A percentile compares a stretch with the other conserved stretches of the same genome.
These are phyloP conservation scores for Spergularia bocconei DNA, from an alignment of 148 eudicot genomes.

Conservation along the genomic window DNA sequence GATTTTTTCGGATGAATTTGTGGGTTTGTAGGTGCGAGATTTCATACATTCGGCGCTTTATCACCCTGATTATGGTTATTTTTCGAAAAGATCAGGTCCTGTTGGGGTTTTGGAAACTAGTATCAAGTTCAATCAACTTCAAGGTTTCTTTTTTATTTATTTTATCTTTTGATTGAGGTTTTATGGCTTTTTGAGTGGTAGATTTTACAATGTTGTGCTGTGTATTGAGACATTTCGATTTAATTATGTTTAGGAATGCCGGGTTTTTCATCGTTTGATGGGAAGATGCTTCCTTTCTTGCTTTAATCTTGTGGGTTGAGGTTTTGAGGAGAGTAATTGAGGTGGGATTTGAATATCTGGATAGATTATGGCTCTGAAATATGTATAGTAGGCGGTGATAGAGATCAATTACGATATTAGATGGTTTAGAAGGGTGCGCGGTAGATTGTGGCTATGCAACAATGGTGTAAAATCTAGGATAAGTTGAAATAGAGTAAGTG, in stretches of 20 bases:
- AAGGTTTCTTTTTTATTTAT: conserved; percentile 43
- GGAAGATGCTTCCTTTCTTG: not conserved
- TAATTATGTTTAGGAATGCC: no score
- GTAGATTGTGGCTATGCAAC: no score
- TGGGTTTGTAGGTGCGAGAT: conserved; percentile 66
- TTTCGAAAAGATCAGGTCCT: conserved; percentile 71
- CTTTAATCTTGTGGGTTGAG: not conserved
- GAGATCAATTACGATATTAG: no score
- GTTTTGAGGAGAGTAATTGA: no score
- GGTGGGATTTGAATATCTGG: no score
- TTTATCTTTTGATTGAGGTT: not conserved
- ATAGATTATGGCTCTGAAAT: no score
- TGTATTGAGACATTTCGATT: not conserved
- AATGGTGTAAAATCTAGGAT: no score
- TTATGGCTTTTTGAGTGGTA: not conserved
- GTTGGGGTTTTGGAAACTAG: conserved; percentile 79
- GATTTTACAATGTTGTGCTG: not conserved
- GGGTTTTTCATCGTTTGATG: not conserved
- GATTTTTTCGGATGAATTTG: not conserved
- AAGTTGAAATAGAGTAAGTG: no score
- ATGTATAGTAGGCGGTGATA: no score
- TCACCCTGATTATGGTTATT: conserved; percentile 72
- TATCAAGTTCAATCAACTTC: conserved; percentile 75
- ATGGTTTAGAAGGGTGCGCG: no score
- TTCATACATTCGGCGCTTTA: conserved; percentile 84